Evolutionary conservation across 495 filamentous ascomycete genomes (phyloP).

Genomic region (Entonaema liquescens): DNA sequence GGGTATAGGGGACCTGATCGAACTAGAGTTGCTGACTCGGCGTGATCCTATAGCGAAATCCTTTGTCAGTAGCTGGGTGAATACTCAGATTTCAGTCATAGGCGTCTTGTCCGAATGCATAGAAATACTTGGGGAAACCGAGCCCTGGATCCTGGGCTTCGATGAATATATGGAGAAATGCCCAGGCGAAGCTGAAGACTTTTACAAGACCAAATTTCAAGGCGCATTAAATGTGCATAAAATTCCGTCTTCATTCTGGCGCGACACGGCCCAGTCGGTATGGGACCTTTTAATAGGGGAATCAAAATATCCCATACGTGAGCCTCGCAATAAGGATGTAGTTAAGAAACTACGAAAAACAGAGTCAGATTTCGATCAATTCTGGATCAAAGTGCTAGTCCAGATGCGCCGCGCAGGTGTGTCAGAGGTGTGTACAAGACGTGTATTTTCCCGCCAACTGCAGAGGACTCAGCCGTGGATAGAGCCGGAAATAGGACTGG

Average conservation of each 20-base stretch:
- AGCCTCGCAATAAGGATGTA: background rate
- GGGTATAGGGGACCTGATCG: background rate
- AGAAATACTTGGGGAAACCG: background rate
- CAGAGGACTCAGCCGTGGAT: slow-evolving; percentile 9
- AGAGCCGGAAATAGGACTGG: background rate
- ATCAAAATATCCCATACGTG: background rate
- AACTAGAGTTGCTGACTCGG: slow-evolving; percentile 8
- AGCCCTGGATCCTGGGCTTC: background rate
- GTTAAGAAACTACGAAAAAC: background rate
- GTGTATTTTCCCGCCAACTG: background rate
- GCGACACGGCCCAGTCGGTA: background rate
- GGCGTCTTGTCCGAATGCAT: slow-evolving; percentile 10
- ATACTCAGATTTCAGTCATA: background rate
- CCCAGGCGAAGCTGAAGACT: background rate
- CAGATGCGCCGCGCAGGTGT: background rate
- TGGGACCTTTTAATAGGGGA: background rate
- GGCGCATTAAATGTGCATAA: background rate
- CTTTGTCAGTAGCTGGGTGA: slow-evolving; percentile 1
- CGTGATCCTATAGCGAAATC: background rate
- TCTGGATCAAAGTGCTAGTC: slow-evolving; percentile 1
- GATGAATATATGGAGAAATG: background rate
- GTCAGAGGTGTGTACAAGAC: background rate
- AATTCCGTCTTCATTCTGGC: background rate
- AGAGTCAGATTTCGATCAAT: background rate
- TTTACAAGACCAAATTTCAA: background rate